Evolutionary conservation across 495 filamentous ascomycete species (phyloP).

Genomic region (Penicillium coprophilum): DNA sequence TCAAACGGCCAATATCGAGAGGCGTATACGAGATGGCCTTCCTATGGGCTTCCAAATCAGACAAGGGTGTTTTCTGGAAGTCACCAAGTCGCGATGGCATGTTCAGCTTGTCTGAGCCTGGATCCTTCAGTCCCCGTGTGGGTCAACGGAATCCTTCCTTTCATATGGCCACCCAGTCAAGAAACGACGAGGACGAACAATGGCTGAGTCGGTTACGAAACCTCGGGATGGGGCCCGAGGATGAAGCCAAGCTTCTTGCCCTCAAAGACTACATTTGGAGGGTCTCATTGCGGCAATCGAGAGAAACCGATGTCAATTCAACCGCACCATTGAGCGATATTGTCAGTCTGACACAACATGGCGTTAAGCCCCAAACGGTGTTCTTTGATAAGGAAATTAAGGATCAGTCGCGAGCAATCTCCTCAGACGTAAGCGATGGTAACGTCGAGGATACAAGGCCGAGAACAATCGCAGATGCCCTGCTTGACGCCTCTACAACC

Average conservation of each 20-base stretch:
- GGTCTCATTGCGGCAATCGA: conserved; percentile 66
- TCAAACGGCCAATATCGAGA: conserved; percentile 81
- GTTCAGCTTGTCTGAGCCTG: conserved; percentile 57
- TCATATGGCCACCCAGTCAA: conserved; percentile 47
- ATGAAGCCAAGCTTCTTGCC: conserved; percentile 86
- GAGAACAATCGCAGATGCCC: conserved; percentile 83
- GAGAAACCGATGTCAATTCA: conserved; percentile 38
- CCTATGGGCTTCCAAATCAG: conserved; percentile 78
- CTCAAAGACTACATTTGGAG: conserved; percentile 93
- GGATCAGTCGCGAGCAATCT: conserved; percentile 43
- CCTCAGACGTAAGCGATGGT: conserved; percentile 28
- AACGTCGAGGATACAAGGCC: conserved; percentile 45
- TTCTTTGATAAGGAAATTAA: conserved; percentile 78
- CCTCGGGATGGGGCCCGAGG: conserved; percentile 76
- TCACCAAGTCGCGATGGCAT: conserved; percentile 62
- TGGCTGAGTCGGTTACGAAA: conserved; percentile 85
- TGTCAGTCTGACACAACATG: conserved; percentile 66
- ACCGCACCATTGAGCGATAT: conserved; percentile 62
- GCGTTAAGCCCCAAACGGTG: conserved; percentile 79
- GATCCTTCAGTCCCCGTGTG: conserved; percentile 25
- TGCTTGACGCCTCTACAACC: conserved; percentile 88
- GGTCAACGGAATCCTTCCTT: conserved; percentile 24
- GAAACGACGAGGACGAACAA: conserved; percentile 94
- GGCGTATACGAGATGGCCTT: conserved; percentile 80
- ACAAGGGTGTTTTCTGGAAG: conserved; percentile 85